These are phyloP conservation scores for Porphyrellus sp. DNA, from an alignment of 1,284 basidiomycete genomes.

Conservation along the genomic window DNA sequence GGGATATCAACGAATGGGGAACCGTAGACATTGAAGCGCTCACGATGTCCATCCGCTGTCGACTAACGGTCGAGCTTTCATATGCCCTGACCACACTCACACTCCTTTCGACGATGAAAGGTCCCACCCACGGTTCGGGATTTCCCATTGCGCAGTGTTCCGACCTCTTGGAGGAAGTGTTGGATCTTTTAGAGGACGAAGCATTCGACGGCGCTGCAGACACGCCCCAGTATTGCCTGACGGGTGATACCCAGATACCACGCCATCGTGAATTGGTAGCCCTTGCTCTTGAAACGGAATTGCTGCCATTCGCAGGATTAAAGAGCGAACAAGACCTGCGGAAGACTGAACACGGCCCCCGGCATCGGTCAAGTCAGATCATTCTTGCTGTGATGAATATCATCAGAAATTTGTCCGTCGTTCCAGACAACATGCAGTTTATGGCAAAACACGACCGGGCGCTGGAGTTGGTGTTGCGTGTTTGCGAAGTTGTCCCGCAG, in stretches of 20 bases:
- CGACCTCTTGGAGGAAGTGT: slow-evolving; percentile 83
- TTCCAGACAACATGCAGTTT: slow-evolving; percentile 69
- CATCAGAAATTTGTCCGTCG: slow-evolving; percentile 79
- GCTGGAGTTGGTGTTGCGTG: slow-evolving; percentile 63
- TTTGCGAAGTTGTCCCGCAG: slow-evolving; percentile 51
- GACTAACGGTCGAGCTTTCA: slow-evolving; percentile 80
- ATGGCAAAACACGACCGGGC: slow-evolving; percentile 66
- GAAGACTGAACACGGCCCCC: slow-evolving; percentile 47
- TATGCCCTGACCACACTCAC: slow-evolving; percentile 89
- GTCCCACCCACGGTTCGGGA: slow-evolving; percentile 55
- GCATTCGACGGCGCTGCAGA: slow-evolving; percentile 64
- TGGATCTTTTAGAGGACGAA: slow-evolving; percentile 84
- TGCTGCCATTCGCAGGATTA: slow-evolving; percentile 56
- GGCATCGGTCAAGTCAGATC: slow-evolving; percentile 64
- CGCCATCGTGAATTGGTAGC: slow-evolving; percentile 67
- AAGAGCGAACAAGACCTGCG: slow-evolving; percentile 46
- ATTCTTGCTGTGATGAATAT: slow-evolving; percentile 77
- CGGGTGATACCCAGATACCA: slow-evolving; percentile 40
- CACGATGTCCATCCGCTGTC: slow-evolving; percentile 85
- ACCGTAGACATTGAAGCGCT: slow-evolving; percentile 86
- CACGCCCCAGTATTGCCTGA: slow-evolving; percentile 32
- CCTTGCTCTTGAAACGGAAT: slow-evolving; percentile 53
- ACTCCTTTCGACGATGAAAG: slow-evolving; percentile 78
- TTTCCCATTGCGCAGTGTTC: slow-evolving; percentile 76
- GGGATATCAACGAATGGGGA: slow-evolving; percentile 79